Percentiles rank a stretch among this genome's conserved stretches.
phyloP scores from a whole-genome alignment of 306 rosid genomes.

The Betula pendula region DNA sequence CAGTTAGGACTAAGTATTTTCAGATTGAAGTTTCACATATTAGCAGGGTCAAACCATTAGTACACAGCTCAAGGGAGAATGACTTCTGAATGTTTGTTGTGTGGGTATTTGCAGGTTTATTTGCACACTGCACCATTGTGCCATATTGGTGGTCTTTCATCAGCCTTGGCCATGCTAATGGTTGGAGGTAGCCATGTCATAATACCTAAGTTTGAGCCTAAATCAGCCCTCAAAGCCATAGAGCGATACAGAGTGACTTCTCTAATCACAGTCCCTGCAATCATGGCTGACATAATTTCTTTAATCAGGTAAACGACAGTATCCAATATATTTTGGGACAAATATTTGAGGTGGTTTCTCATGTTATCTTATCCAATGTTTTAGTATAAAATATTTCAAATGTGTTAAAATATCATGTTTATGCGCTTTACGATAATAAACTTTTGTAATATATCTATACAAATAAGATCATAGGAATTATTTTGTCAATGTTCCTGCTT shows the following conservation, averaged over 20 bases:
- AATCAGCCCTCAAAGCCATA: constrained; percentile 54
- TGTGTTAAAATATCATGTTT: not conserved
- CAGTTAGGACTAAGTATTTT: constrained; percentile 15
- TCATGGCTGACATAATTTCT: constrained; percentile 65
- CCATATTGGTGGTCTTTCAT: constrained; percentile 89
- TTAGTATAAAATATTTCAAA: not conserved
- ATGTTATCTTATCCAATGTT: not conserved
- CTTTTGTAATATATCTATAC: not conserved
- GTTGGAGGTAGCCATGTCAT: constrained; percentile 82
- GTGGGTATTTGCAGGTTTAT: constrained; percentile 58
- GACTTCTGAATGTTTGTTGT: not conserved
- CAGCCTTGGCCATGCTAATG: constrained; percentile 81
- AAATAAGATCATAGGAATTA: not conserved
- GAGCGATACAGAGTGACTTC: constrained; percentile 62
- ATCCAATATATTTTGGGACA: not conserved
- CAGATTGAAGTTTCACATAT: not conserved
- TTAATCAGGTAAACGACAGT: constrained; percentile 49
- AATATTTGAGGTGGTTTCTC: not conserved
- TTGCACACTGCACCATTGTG: constrained; percentile 91
- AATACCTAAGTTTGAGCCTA: constrained; percentile 70
- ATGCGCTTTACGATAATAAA: not conserved
- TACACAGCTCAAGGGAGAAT: constrained; percentile 12
- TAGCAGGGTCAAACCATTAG: constrained; percentile 5
- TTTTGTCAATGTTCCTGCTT: not conserved
- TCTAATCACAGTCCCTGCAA: constrained; percentile 90